Base-by-base conservation (phyloP, 78 protist genomes). In the Salpingoeca rosetta region DNA sequence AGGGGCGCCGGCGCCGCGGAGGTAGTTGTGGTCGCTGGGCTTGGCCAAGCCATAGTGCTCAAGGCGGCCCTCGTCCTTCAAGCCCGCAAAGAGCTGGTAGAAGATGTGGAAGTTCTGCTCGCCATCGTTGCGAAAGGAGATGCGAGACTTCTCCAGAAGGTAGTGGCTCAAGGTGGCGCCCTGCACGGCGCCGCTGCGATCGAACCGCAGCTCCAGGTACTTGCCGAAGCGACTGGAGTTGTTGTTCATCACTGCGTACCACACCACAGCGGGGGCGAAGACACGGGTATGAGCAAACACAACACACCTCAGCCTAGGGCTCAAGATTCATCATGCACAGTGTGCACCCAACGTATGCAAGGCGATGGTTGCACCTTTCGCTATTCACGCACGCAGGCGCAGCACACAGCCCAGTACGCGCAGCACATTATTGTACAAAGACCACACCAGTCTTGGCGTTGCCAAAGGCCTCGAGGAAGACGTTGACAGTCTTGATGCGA, bases 171-270 rank as follows among this genome's bases (percentile, higher is more conserved):
- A 87, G 37, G 80, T 44, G 11, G 94, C 97, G 38, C 99, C 99
- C 65, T 45, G 27, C 42, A 97, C 97, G 76, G 76, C 85, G 73
- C 99, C 99, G 17, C 85, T 76, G 73, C 73, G 78, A 88, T 89
- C 91, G 86, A 97, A 97, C 81, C 93, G 91, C 41, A 97, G 93
- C 82, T 93, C 93, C 76, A 97, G 90, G 91, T 92, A 97, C 88
- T 97, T 97, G 56, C 99, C 97, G 84, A 97, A 97, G 81, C 99
- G 94, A 0, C 93, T 86, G 27, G 97, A 93, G 90, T 97, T 97
- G 94, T 96, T 91, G 89, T 97, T 97, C 44, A 94, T 85, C 40
- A 91, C 38, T 12, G 65, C 65, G 17, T 7, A 51, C 31, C 65
- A 51, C 7, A 17, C 65, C 7, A 51, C 31, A 7, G 65, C 65